phyloP scores from a whole-genome alignment of 139 green algal genomes.

The Chlamydomonas sphaeroides region DNA sequence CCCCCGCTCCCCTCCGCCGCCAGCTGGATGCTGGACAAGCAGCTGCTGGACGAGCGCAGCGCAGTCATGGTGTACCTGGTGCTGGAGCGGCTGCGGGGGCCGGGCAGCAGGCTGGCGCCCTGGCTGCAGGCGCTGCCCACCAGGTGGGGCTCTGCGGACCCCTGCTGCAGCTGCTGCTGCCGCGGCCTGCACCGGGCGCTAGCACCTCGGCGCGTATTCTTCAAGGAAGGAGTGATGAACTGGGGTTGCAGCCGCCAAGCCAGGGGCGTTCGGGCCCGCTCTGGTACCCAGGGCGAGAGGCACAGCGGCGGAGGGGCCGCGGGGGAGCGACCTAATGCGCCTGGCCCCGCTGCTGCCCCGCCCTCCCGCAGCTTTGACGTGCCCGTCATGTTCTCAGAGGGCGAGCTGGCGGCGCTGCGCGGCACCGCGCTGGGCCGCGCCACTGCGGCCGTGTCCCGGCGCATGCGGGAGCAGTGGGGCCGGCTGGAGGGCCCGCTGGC shows the following conservation, averaged over 20 bases:
- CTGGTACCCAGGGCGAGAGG: too few species aligned
- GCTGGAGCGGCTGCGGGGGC: constrained; percentile 62
- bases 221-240: too few species aligned
- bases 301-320: too few species aligned
- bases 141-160: too few species aligned
- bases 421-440: constrained; percentile 78
- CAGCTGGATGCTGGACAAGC: constrained; percentile 57
- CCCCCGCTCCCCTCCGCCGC: background rate
- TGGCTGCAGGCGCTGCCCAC: constrained; percentile 50
- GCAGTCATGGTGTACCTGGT: constrained; percentile 72
- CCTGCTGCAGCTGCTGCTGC: too few species aligned
- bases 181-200: too few species aligned
- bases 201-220: too few species aligned
- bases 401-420: constrained; percentile 72
- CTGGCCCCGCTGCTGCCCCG: too few species aligned
- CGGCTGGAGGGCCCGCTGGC: constrained; percentile 20
- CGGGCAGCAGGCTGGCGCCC: constrained; percentile 33
- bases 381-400: constrained; percentile 56
- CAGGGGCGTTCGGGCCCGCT: too few species aligned
- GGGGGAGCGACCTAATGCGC: too few species aligned
- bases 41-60: constrained; percentile 66
- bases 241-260: too few species aligned
- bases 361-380: constrained; percentile 52
- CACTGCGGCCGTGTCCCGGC: background rate
- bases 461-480: constrained; percentile 25